Base-by-base conservation (phyloP, 106 monocot species). In the Dendrobium nobile region DNA sequence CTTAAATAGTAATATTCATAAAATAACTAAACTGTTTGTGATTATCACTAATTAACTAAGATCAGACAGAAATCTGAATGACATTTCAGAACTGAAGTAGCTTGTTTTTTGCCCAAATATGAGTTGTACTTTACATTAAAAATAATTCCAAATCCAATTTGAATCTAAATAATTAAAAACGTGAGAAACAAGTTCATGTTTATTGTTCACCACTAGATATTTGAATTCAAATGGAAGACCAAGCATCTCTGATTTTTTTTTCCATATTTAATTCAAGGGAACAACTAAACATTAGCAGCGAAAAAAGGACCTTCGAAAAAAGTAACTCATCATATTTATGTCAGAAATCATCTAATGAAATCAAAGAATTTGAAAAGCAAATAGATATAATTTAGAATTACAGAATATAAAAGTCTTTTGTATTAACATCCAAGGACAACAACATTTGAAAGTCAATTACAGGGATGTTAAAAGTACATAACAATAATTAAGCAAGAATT, bases 1-100 rank as follows among this genome's bases (percentile, higher is more conserved):
- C 15, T 72, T 79, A 78, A 15, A 41, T 19, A 61, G 64, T 10
- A 80, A 10, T 13, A 15, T 70, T 70, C 55, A 81, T 26, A 40
- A 72, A 22, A 77, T 4, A 45, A 75, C 8, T 15, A 47, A 18
- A 15, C 44, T 42, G 79, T 9, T 26, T 26, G 64, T 61, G n/a
- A 74, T 74, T 44, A 37, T 74, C 19, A 74, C 6, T 10, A 74
- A n/a, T 74, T 19, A 19, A 43, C 73, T 68, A 43, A 73, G 42
- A 73, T 43, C 28, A 41, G 48, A 42, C 1, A 19, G 2, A 19
- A 20, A 73, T 73, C 31, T 43, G 31, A 33, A 18, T 13, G 9
- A 28, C 70, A 33, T 27, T 48, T 70, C 33, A 70, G 4, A 31
- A 70, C 33, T n/a, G 37, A 37, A 70, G 18, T 33, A 31, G 13